Percentiles rank a stretch among this genome's conserved stretches.
phyloP scores from a whole-genome alignment of 768 basidiomycete species.

The Lyophyllum semitale region DNA sequence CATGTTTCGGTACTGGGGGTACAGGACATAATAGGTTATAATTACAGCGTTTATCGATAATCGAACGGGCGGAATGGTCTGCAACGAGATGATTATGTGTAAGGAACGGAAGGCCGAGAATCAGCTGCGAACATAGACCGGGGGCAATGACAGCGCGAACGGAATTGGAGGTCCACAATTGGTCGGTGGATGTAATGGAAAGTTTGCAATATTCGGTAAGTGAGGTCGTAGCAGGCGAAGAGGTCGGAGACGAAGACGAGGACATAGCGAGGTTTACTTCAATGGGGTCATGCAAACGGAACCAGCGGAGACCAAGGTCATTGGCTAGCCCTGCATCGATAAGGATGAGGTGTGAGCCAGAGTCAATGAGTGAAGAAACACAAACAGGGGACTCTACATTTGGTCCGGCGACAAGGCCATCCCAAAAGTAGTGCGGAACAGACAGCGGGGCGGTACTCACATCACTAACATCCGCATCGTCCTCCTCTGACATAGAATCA shows the following conservation, averaged over 20 bases:
- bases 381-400: neutral
- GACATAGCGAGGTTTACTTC: slow-evolving; percentile 3
- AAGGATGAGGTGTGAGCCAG: slow-evolving; percentile 31
- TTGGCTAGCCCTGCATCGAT: slow-evolving; percentile 26
- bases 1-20: neutral
- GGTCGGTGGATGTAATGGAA: neutral
- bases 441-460: neutral
- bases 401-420: neutral
- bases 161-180: neutral
- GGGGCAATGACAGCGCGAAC: neutral
- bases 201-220: neutral
- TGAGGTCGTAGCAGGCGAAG: neutral
- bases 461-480: neutral
- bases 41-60: slow-evolving; percentile 12
- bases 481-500: neutral
- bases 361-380: slow-evolving; percentile 25
- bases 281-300: slow-evolving; percentile 4
- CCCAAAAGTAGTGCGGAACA: neutral
- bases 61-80: slow-evolving; percentile 22
- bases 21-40: slow-evolving; percentile 4
- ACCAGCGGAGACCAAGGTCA: slow-evolving; percentile 1
- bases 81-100: slow-evolving; percentile 20
- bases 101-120: slow-evolving; percentile 4
- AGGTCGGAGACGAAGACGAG: neutral
- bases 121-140: neutral